Percentiles rank a stretch among this genome's conserved stretches.
These are phyloP conservation scores for Hypoxylon sp. DNA, from an alignment of 2,329 filamentous ascomycete species.

Conservation along the genomic window DNA sequence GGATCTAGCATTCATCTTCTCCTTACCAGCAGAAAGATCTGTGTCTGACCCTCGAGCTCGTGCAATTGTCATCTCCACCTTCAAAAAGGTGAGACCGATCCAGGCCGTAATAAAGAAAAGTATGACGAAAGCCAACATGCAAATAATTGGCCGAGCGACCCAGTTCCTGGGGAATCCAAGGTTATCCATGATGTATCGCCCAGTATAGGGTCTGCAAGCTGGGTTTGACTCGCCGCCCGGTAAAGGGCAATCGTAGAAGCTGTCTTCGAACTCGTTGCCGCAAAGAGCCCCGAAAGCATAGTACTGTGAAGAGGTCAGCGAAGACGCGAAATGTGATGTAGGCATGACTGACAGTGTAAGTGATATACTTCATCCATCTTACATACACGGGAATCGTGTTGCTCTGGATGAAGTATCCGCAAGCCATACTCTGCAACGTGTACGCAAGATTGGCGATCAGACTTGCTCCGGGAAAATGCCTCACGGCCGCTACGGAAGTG, in stretches of 20 bases:
- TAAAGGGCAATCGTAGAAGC: constrained; percentile 79
- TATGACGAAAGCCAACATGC: constrained; percentile 71
- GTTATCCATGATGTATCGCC: constrained; percentile 75
- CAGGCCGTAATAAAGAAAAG: constrained; percentile 73
- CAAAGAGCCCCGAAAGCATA: constrained; percentile 79
- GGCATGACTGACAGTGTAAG: constrained; percentile 64
- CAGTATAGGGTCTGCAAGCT: constrained; percentile 76
- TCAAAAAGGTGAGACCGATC: constrained; percentile 73
- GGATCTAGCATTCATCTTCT: constrained; percentile 71
- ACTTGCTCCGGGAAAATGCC: constrained; percentile 78
- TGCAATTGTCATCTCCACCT: constrained; percentile 77
- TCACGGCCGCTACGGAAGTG: constrained; percentile 72
- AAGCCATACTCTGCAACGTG: constrained; percentile 80
- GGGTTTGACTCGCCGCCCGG: constrained; percentile 73
- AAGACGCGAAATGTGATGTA: constrained; percentile 46
- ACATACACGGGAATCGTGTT: constrained; percentile 81
- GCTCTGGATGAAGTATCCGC: constrained; percentile 81
- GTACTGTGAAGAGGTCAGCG: constrained; percentile 58
- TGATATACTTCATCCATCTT: constrained; percentile 80
- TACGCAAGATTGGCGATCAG: constrained; percentile 79
- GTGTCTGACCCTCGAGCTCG: constrained; percentile 69
- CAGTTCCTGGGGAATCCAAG: constrained; percentile 77
- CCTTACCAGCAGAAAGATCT: constrained; percentile 77
- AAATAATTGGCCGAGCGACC: constrained; percentile 75
- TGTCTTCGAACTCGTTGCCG: constrained; percentile 78